Conservation (phyloP, 2,329 filamentous ascomycete genomes). For the Fusarium abutilonis region DNA sequence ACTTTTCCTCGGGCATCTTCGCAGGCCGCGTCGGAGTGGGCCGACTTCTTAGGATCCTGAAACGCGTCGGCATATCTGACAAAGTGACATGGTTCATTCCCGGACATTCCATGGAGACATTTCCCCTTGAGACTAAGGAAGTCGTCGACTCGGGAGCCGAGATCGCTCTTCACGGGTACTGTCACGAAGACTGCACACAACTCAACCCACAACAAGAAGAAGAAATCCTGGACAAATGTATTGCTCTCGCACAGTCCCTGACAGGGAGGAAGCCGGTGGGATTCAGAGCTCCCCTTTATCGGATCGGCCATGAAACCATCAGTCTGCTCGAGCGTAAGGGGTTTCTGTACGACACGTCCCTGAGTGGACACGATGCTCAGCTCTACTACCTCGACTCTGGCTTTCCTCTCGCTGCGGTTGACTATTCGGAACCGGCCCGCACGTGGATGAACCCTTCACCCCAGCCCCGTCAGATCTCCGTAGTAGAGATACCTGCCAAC, state of each 20-base stretch:
- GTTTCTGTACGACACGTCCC: constrained; percentile 7
- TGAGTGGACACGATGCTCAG: constrained; percentile 1
- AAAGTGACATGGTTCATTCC: constrained; percentile 64
- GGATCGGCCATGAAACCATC: constrained; percentile 2
- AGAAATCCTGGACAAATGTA: constrained; percentile 7
- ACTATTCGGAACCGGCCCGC: not conserved
- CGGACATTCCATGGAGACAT: constrained; percentile 60
- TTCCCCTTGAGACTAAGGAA: constrained; percentile 52
- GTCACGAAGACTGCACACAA: constrained; percentile 3
- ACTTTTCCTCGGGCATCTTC: constrained; percentile 24
- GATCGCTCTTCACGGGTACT: constrained; percentile 7
- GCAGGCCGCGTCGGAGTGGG: constrained; percentile 55
- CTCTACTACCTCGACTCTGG: not conserved
- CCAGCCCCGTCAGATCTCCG: not conserved
- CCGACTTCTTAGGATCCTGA: constrained; percentile 55
- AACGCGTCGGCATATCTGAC: constrained; percentile 54
- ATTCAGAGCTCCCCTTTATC: constrained; percentile 3
- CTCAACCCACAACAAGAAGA: not conserved
- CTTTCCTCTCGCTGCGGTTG: not conserved
- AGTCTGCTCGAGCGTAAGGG: not conserved
- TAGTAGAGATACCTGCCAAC: constrained; percentile 21
- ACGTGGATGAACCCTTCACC: not conserved
- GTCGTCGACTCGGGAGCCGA: constrained; percentile 50
- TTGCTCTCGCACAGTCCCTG: not conserved
- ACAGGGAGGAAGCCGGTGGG: constrained; percentile 3